phyloP scores from a whole-genome alignment of 2,329 filamentous ascomycete species.

The Scleromitrula shiraiana region DNA sequence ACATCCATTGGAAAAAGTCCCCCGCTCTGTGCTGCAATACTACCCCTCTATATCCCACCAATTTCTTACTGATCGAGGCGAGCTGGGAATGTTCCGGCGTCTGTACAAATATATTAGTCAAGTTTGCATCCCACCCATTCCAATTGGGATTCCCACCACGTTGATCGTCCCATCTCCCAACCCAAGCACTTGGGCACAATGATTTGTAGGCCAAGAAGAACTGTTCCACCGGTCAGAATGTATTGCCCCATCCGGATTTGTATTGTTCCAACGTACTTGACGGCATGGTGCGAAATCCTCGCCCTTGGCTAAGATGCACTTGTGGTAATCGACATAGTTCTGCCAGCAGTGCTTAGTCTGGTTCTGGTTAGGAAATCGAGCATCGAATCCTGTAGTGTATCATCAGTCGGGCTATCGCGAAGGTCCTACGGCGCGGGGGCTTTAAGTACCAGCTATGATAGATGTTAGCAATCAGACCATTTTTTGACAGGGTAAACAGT shows the following conservation, averaged over 20 bases:
- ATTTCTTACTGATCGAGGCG: constrained; percentile 45
- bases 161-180: constrained; percentile 93
- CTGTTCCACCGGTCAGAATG: constrained; percentile 40
- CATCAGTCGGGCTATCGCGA: constrained; percentile 14
- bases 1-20: constrained; percentile 19
- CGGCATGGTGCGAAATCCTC: constrained; percentile 97
- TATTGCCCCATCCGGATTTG: constrained; percentile 36
- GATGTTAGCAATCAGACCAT: constrained; percentile 34
- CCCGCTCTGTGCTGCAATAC: constrained; percentile 12
- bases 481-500: constrained; percentile 17
- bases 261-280: constrained; percentile 57
- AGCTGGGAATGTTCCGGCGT: constrained; percentile 60
- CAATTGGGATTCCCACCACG: constrained; percentile 58
- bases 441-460: constrained; percentile 40
- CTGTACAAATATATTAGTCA: constrained; percentile 34
- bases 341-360: constrained; percentile 99
- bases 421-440: constrained; percentile 3
- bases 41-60: background rate
- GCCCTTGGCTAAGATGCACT: constrained; percentile 97
- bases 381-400: constrained; percentile 72
- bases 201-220: constrained; percentile 97
- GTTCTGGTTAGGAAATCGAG: constrained; percentile 98
- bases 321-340: constrained; percentile 99
- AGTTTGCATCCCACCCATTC: background rate
- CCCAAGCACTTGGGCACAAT: constrained; percentile 93